These are phyloP conservation scores for Macrophomina pseudophaseolina DNA, from an alignment of 2,329 filamentous ascomycete genomes.

Conservation along the genomic window DNA sequence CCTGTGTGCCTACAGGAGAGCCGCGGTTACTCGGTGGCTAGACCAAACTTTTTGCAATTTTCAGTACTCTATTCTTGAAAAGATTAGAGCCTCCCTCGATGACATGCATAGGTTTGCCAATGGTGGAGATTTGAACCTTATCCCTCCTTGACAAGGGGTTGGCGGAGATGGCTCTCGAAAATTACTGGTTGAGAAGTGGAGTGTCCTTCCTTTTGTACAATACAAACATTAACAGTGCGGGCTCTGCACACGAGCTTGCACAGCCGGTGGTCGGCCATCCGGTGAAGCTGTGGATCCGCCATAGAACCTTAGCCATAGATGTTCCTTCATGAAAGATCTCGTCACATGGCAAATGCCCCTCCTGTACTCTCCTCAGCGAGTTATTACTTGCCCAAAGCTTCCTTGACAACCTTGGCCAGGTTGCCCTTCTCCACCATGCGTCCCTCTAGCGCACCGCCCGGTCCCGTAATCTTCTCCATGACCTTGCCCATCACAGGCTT, in stretches of 20 bases:
- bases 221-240: conserved; percentile 2
- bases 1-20: too few relatives aligned
- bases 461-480: conserved; percentile 60
- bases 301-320: neutral
- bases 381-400: conserved; percentile 33
- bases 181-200: neutral
- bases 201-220: conserved; percentile 2
- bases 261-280: neutral
- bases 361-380: neutral
- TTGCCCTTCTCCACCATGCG: conserved; percentile 68
- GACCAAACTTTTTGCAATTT: too few relatives aligned
- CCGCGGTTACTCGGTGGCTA: too few relatives aligned
- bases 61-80: too few relatives aligned
- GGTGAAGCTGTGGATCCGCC: neutral
- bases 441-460: conserved; percentile 59
- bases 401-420: conserved; percentile 66
- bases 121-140: neutral
- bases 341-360: neutral
- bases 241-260: neutral
- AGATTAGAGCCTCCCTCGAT: too few relatives aligned
- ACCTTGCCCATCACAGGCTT: conserved; percentile 64
- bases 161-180: neutral
- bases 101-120: neutral
- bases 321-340: neutral
- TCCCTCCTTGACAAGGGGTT: neutral